phyloP scores from a whole-genome alignment of 1,284 basidiomycete species.

The Peniophora sp. region DNA sequence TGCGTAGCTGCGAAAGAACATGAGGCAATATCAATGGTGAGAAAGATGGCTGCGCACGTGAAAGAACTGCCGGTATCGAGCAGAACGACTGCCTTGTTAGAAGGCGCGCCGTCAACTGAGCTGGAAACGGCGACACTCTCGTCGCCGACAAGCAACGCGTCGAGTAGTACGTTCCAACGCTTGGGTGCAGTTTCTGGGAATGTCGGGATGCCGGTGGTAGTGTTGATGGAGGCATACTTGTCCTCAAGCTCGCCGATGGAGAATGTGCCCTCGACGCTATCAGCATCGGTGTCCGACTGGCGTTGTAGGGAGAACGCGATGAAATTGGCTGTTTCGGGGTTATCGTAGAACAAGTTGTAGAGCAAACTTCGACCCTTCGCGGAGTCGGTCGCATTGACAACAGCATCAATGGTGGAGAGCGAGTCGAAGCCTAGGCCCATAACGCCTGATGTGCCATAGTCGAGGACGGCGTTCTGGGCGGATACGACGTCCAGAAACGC shows the following conservation, averaged over 20 bases:
- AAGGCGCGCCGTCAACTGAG: conserved; percentile 46
- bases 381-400: conserved; percentile 47
- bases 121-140: conserved; percentile 44
- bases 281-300: conserved; percentile 37
- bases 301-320: conserved; percentile 68
- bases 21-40: conserved; percentile 6
- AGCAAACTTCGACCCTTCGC: conserved; percentile 60
- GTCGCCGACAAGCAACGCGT: conserved; percentile 53
- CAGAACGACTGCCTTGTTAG: conserved; percentile 60
- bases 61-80: conserved; percentile 76
- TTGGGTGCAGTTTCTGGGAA: conserved; percentile 55
- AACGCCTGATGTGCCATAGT: conserved; percentile 66
- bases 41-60: conserved; percentile 39
- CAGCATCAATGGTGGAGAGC: conserved; percentile 58
- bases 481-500: conserved; percentile 56
- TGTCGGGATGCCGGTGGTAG: conserved; percentile 53
- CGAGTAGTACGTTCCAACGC: conserved; percentile 70
- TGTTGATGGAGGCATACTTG: conserved; percentile 46
- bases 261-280: conserved; percentile 54
- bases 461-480: conserved; percentile 62
- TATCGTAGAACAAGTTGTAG: conserved; percentile 64
- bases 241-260: conserved; percentile 66
- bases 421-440: conserved; percentile 72
- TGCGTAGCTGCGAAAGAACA: conserved; percentile 41
- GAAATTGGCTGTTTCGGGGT: conserved; percentile 66